Base-by-base conservation (phyloP, 2,329 filamentous ascomycete genomes). In the Acephala macrosclerotiorum region DNA sequence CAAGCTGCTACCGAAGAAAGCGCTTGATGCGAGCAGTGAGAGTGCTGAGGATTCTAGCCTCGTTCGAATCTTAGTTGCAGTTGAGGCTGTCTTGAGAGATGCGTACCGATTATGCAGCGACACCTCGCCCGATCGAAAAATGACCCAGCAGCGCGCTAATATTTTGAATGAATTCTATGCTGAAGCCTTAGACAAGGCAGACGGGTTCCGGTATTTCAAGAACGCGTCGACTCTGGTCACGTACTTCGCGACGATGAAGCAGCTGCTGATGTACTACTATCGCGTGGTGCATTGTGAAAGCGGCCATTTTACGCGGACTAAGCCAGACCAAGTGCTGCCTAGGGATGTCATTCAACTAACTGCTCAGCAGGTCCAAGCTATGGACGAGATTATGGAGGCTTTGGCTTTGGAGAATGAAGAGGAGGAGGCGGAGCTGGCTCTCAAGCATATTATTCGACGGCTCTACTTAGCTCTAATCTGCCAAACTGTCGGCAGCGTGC, bases 211-310 rank as follows among this genome's bases (percentile, higher is more conserved):
- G 35, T 58, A 62, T 49, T 66, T 66, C 5, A 69, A 66, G 53
- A 67, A 66, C 36, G 16, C 45, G 2, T 67, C 29, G 1, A 70
- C 51, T 0, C 57, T 70, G 0, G 36, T 64, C n/a, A 69, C 26
- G 3, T 67, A 70, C 60, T 69, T 69, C 26, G 59, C 35, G 16
- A 64, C 26, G n/a, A n/a, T n/a, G n/a, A n/a, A n/a, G n/a, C n/a
- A 45, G 18, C 9, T n/a, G n/a, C 5, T 45, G n/a, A 18, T 45
- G 38, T 33, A 49, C 53, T 57, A 57, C 20, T 57, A 57, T 20
- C 4, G 2, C 3, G 29, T 36, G 36, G 29, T 57, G 20, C 20
- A 57, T n/a, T 33, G 25, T 55, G 5, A 55, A 26, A 33, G 51
- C 51, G 51, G 51, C 33, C 5, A 55, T 55, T 55, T 55, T n/a